Conservation (phyloP, 2,329 filamentous ascomycete species). For the Ophiostoma sp. region DNA sequence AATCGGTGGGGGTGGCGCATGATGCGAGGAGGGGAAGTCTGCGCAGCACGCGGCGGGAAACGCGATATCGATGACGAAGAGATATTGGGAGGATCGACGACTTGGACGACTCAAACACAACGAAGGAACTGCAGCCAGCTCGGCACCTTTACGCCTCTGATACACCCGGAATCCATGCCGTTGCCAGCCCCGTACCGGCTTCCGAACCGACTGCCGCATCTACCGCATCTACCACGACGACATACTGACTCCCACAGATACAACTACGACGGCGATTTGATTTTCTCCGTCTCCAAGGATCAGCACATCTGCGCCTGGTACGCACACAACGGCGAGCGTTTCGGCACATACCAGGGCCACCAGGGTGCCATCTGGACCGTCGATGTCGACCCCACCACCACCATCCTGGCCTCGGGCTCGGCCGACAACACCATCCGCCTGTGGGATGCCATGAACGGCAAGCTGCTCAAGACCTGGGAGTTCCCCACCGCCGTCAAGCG, state of each 20-base stretch:
- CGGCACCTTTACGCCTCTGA: neutral
- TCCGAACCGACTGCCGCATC: too few relatives aligned
- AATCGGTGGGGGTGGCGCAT: neutral
- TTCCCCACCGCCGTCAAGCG: constrained; percentile 96
- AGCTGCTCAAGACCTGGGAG: constrained; percentile 94
- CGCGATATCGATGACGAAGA: neutral
- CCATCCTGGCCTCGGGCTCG: constrained; percentile 87
- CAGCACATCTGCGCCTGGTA: constrained; percentile 89
- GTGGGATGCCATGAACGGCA: constrained; percentile 92
- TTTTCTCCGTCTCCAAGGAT: constrained; percentile 32
- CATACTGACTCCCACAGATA: constrained; percentile 49
- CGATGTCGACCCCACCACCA: constrained; percentile 88
- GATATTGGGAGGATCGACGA: neutral
- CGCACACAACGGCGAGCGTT: constrained; percentile 93
- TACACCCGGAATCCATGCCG: neutral
- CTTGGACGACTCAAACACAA: neutral
- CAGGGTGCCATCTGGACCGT: constrained; percentile 98
- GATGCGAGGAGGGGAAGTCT: neutral
- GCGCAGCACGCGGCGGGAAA: neutral
- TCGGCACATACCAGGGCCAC: constrained; percentile 95
- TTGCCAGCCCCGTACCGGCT: neutral
- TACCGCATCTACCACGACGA: neutral
- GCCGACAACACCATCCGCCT: constrained; percentile 97
- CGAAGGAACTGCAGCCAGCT: neutral
- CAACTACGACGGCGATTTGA: constrained; percentile 82